Evolutionary conservation across 331 rosid species (phyloP), one percentile per base, ranked within the genome.

Genomic region (Quercus tomentella): DNA sequence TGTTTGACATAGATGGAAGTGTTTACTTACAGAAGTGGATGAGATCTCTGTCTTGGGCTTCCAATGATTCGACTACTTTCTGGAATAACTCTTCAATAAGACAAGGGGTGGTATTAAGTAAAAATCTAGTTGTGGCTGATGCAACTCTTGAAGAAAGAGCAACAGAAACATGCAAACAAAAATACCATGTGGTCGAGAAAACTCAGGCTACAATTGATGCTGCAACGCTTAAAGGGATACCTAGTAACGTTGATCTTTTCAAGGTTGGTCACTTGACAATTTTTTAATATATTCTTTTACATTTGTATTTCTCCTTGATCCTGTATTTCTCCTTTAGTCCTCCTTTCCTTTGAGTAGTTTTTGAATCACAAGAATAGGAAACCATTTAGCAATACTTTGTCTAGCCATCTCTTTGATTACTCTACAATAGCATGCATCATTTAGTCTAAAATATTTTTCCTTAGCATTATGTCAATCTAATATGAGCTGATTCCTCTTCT

Each of bases 161-260:
- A 63, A 84, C 98, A 77, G 75, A 81, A 88, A 88, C 56, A 62
- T 83, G 97, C 90, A 90, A 76, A 78, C 82, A 82, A 77, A 90
- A 86, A 80, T 80, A 65, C 58, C 89, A 79, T 79, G 89, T 80
- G 76, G 94, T 86, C 41, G 94, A 93, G 86, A 96, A 88, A 83
- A 93, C 98, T 81, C 99, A 90, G 81, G 99, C 99, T 33, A 93
- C 98, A 58, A 93, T 96, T 88, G 93, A 90, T 87, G 97, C 99
- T 30, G 98, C 99, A 77, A 96, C 85, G 77, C 88, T 96, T 74
- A 55, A 88, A 82, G 98, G 99, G 86, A 93, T 96, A 91, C 96
- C 99, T 28, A 93, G 96, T 83, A 96, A 96, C 87, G 90, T 96
- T 58, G 99, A 96, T 89, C 98, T 96, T 84, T 88, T 96, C 87